Percentiles rank a stretch among this genome's conserved stretches.
phyloP scores from a whole-genome alignment of 768 basidiomycete species.

The Tulasnella calospora region DNA sequence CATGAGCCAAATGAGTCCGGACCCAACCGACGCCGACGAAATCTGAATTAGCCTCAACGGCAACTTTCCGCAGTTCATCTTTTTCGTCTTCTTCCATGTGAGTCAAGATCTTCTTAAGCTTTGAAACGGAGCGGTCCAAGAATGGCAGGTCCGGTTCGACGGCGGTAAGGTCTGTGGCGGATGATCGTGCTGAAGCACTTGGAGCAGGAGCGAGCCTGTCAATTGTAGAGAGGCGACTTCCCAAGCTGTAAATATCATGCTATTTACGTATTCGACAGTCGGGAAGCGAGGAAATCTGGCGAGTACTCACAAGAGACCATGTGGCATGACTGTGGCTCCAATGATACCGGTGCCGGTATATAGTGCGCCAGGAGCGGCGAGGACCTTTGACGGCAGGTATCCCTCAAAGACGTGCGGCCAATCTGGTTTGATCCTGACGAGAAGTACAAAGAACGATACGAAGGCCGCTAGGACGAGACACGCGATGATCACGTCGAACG shows the following conservation, averaged over 20 bases:
- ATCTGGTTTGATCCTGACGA: slow-evolving; percentile 39
- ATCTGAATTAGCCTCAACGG: neutral
- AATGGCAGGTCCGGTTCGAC: neutral
- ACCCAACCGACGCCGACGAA: neutral
- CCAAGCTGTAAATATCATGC: neutral
- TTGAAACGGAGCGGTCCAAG: neutral
- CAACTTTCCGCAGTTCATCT: neutral
- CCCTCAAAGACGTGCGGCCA: slow-evolving; percentile 43
- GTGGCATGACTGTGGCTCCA: slow-evolving; percentile 45
- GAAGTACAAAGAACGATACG: slow-evolving; percentile 41
- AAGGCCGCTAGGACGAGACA: slow-evolving; percentile 37
- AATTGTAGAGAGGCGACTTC: slow-evolving; percentile 17
- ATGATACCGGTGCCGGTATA: slow-evolving; percentile 30
- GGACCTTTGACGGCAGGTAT: slow-evolving; percentile 36
- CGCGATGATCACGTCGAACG: slow-evolving; percentile 24
- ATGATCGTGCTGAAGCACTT: neutral
- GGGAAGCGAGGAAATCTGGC: too few species aligned
- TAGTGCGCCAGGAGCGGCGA: slow-evolving; percentile 27
- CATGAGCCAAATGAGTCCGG: too few species aligned
- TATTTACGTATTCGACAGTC: neutral
- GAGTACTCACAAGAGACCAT: slow-evolving; percentile 37
- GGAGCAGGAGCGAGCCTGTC: slow-evolving; percentile 1
- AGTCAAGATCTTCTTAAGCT: neutral
- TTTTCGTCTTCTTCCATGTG: neutral
- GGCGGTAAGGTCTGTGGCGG: slow-evolving; percentile 3